Base-by-base conservation (phyloP, 371 early-diverging fungal genomes). In the Apophysomyces trapeziformis region DNA sequence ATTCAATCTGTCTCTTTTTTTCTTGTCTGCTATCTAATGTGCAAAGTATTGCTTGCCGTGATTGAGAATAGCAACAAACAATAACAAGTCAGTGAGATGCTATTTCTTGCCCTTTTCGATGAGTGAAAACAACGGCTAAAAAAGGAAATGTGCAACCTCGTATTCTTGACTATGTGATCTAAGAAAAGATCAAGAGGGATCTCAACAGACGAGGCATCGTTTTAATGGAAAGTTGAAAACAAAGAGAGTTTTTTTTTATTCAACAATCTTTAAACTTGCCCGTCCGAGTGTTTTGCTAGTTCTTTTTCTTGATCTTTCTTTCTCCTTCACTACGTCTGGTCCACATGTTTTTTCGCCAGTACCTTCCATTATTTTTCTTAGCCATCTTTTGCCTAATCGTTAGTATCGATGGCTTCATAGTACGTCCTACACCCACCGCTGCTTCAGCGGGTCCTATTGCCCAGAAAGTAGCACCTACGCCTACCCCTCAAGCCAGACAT, bases 211-310 rank as follows among this genome's bases (percentile, higher is more conserved):
- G 21, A 50, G 13, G 41, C 41, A 50, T 21, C 16, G 21, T 50
- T 21, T 50, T 50, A 50, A 50, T 50, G 54, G 54, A 50, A 50
- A 21, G 54, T 50, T 7, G 54, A 50, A 50, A 50, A 50, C 54
- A 50, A 26, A 50, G 9, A 1, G 21, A 50, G 21, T 0, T 50
- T 50, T 50, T 21, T 8, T 21, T 21, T 41, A 11, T 50, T 50
- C 54, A 50, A 18, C 9, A 2, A n/a, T 9, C 7, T 50, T 50
- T 21, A 8, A 18, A n/a, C 21, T 18, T 18, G 16, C 6, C 16
- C 8, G 46, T 45, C 46, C 16, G 46, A 5, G 46, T 13, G 16
- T 45, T 45, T 45, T 18, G n/a, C 46, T 13, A 45, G 32, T 26
- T 50, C 21, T 21, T 50, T 50, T 50, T 50, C 21, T 21, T 50